Conservation (phyloP, 345 rosid species). For the Sisymbrium altissimum region DNA sequence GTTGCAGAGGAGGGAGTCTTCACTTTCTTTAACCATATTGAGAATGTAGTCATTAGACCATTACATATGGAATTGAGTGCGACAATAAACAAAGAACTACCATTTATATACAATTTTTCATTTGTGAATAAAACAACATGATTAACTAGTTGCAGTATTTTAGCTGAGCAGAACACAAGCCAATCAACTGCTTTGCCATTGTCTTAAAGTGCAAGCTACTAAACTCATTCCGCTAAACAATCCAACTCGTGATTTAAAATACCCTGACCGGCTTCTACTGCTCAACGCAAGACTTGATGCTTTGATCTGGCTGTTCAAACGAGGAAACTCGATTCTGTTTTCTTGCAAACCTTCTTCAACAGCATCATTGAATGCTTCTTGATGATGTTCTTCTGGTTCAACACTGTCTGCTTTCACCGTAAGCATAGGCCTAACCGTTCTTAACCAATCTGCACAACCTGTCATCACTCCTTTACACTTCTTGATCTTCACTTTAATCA, state of each 20-base stretch:
- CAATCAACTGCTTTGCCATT: slow-evolving; percentile 40
- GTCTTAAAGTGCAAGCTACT: slow-evolving; percentile 76
- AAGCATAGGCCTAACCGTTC: slow-evolving; percentile 44
- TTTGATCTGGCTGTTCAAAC: slow-evolving; percentile 36
- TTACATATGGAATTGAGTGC: background rate
- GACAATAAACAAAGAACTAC: background rate
- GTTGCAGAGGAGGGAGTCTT: no score
- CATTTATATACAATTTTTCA: slow-evolving; percentile 13
- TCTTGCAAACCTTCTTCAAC: slow-evolving; percentile 53
- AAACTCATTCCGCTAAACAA: slow-evolving; percentile 62
- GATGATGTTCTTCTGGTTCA: slow-evolving; percentile 25
- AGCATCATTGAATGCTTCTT: slow-evolving; percentile 45
- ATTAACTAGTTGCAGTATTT: background rate
- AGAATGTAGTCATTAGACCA: background rate
- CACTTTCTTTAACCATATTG: background rate
- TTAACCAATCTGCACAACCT: slow-evolving; percentile 50
- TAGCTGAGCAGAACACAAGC: background rate
- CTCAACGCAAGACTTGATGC: slow-evolving; percentile 41
- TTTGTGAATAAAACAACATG: background rate
- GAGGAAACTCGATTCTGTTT: slow-evolving; percentile 44
- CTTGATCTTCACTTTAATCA: slow-evolving; percentile 78
- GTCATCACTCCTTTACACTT: slow-evolving; percentile 63
- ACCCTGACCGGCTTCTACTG: slow-evolving; percentile 50
- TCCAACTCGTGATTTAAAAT: slow-evolving; percentile 63
- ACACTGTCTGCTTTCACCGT: no score